Percentiles rank a stretch among this genome's conserved stretches.
These are phyloP conservation scores for Kondoa malvinella DNA, from an alignment of 768 basidiomycete species.

Conservation along the genomic window DNA sequence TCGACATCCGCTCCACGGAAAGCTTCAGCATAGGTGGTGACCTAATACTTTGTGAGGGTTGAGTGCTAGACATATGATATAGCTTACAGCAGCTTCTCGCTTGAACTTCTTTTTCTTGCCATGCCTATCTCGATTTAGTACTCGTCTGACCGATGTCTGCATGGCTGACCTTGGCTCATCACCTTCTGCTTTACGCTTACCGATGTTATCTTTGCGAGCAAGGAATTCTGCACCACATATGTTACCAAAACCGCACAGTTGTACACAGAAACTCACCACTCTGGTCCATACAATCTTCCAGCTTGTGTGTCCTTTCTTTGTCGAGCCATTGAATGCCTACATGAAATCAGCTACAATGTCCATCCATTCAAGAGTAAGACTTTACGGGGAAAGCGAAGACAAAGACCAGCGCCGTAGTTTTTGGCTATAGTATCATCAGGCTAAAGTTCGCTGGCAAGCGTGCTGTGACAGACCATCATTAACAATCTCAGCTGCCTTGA, in stretches of 20 bases:
- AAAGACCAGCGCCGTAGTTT: constrained; percentile 65
- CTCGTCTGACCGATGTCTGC: not conserved
- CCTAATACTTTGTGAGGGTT: not conserved
- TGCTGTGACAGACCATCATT: constrained; percentile 46
- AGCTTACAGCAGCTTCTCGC: not conserved
- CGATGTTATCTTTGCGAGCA: not conserved
- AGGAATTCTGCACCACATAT: not conserved
- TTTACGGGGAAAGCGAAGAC: constrained; percentile 88
- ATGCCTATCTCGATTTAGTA: not conserved
- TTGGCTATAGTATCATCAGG: constrained; percentile 36
- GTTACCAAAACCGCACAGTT: constrained; percentile 7
- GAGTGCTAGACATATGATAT: not conserved
- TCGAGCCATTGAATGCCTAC: constrained; percentile 11
- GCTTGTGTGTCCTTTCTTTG: constrained; percentile 4
- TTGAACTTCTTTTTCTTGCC: not conserved
- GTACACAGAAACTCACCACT: not conserved
- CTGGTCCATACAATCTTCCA: constrained; percentile 10
- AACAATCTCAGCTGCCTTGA: constrained; percentile 86
- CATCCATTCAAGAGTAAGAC: not conserved
- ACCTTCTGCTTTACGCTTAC: constrained; percentile 21
- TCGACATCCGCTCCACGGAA: constrained; percentile 50
- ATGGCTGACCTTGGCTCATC: not conserved
- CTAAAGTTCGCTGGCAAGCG: constrained; percentile 1
- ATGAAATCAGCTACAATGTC: constrained; percentile 5
- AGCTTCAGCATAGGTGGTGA: constrained; percentile 40